These are phyloP conservation scores for Botrytis medusae DNA, from an alignment of 2,329 filamentous ascomycete species.

Conservation along the genomic window DNA sequence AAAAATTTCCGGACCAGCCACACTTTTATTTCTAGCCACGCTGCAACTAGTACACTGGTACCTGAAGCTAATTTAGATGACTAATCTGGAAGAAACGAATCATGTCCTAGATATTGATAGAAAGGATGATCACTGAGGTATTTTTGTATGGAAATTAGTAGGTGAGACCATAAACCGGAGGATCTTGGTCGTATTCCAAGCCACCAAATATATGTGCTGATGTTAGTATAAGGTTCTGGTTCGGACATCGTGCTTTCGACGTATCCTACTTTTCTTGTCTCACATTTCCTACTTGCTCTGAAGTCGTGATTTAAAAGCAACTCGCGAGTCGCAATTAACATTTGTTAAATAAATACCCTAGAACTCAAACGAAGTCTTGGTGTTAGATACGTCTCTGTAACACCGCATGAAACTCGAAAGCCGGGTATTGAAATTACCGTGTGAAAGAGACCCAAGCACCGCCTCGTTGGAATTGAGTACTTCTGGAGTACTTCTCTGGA, in stretches of 20 bases:
- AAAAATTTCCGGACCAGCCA: neutral
- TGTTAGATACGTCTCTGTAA: constrained; percentile 7
- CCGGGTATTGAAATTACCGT: constrained; percentile 15
- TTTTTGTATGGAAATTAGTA: neutral
- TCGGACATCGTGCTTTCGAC: neutral
- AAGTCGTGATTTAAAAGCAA: neutral
- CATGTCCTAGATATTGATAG: neutral
- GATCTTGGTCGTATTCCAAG: constrained; percentile 7
- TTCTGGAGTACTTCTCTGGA: constrained; percentile 1
- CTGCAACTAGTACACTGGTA: neutral
- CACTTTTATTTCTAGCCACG: neutral
- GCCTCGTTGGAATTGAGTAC: constrained; percentile 13
- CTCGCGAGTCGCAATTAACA: neutral
- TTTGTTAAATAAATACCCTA: too few species aligned
- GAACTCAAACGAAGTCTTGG: constrained; percentile 2
- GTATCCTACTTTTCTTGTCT: neutral
- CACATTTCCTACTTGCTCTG: neutral
- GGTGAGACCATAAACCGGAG: neutral
- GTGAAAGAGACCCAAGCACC: constrained; percentile 5
- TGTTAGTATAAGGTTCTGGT: neutral
- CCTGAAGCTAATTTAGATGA: neutral
- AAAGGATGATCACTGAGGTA: constrained; percentile 2
- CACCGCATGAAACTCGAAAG: constrained; percentile 9
- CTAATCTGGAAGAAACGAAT: constrained; percentile 9
- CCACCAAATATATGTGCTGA: constrained; percentile 7